phyloP scores from a whole-genome alignment of 805 yeast species.

The Candida sphagnicola region DNA sequence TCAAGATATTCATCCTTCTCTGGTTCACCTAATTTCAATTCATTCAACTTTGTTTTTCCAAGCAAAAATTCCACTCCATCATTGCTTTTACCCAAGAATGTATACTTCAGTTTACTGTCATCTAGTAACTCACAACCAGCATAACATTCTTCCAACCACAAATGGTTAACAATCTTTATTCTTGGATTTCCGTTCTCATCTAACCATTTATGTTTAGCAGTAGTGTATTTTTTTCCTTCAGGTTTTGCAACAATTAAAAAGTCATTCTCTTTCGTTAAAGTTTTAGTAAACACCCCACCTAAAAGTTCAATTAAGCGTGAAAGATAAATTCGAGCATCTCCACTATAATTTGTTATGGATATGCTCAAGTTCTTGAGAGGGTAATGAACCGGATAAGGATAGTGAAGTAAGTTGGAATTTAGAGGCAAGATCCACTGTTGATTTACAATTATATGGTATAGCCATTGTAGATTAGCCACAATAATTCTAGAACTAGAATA shows the following conservation, averaged over 20 bases:
- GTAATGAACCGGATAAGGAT: slow-evolving; percentile 52
- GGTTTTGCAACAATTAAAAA: slow-evolving; percentile 67
- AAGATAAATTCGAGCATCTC: slow-evolving; percentile 76
- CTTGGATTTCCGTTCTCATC: slow-evolving; percentile 17
- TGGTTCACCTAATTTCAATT: slow-evolving; percentile 29
- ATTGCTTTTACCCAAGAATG: slow-evolving; percentile 39
- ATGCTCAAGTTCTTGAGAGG: slow-evolving; percentile 52
- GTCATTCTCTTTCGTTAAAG: slow-evolving; percentile 62
- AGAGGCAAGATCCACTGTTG: slow-evolving; percentile 54
- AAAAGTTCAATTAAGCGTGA: slow-evolving; percentile 56
- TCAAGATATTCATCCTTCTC: slow-evolving; percentile 25
- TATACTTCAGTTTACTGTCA: slow-evolving; percentile 42
- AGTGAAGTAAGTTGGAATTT: slow-evolving; percentile 55
- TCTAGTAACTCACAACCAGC: slow-evolving; percentile 54
- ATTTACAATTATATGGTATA: slow-evolving; percentile 60
- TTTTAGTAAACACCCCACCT: slow-evolving; percentile 75
- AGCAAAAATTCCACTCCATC: slow-evolving; percentile 42
- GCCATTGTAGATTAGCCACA: slow-evolving; percentile 71
- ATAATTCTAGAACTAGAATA: slow-evolving; percentile 36
- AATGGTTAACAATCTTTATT: slow-evolving; percentile 64
- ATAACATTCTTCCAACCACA: slow-evolving; percentile 86
- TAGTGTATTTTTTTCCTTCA: slow-evolving; percentile 69
- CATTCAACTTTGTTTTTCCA: slow-evolving; percentile 48
- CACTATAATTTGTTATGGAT: slow-evolving; percentile 76
- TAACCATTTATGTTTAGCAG: slow-evolving; percentile 63